Conservation (phyloP, 441 rosid genomes). For the Corymbia citriodora region DNA sequence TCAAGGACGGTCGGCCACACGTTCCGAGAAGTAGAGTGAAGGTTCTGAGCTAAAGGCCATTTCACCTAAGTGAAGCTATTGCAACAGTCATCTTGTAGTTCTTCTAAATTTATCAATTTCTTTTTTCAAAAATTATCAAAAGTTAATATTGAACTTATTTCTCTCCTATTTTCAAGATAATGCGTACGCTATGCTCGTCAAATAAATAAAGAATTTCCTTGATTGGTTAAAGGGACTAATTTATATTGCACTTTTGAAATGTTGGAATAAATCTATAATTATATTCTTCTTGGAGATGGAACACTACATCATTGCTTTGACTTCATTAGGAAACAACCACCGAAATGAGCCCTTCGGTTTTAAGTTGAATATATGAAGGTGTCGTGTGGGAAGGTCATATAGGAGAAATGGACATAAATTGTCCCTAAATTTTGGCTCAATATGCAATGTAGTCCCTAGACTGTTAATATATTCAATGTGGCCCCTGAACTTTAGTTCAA, state of each 20-base stretch:
- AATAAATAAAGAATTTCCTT: neutral
- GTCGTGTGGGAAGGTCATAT: neutral
- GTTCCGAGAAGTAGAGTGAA: neutral
- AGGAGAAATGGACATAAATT: no score
- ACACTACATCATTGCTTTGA: neutral
- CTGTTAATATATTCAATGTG: no score
- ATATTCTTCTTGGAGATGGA: neutral
- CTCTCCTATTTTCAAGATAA: neutral
- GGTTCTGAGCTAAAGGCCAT: neutral
- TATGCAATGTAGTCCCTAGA: no score
- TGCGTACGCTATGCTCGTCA: neutral
- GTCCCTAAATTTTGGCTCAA: no score
- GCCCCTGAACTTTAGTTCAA: no score
- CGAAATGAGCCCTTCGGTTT: neutral
- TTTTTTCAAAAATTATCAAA: neutral
- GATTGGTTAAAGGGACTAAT: neutral
- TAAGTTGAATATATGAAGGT: neutral
- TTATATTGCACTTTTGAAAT: neutral
- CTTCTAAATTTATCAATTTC: neutral
- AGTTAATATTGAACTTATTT: neutral
- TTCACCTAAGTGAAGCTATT: neutral
- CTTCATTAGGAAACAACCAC: neutral
- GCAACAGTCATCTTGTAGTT: neutral
- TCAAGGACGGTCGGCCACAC: neutral
- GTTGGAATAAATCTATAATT: neutral